A percentile compares a stretch with the other conserved stretches of the same genome.
phyloP scores from a whole-genome alignment of 768 basidiomycete genomes.

The Pulveroboletus sp. region DNA sequence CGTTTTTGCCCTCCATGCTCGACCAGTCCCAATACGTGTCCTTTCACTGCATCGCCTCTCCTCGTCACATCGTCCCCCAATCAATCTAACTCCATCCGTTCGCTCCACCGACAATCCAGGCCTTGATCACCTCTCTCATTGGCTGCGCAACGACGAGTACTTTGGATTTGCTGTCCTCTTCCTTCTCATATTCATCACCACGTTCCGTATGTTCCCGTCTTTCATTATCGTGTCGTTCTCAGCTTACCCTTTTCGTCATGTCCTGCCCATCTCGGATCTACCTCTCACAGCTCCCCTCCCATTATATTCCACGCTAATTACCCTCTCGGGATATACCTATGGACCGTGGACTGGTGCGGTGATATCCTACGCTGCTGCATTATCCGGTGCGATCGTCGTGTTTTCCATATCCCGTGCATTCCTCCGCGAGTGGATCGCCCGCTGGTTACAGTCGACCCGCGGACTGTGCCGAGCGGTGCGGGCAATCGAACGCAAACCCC shows the following conservation, averaged over 20 bases:
- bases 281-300: slow-evolving; percentile 72
- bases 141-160: slow-evolving; percentile 68
- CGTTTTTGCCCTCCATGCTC: background rate
- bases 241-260: slow-evolving; percentile 10
- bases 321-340: slow-evolving; percentile 89
- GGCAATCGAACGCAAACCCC: slow-evolving; percentile 85
- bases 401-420: slow-evolving; percentile 77
- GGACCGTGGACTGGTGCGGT: slow-evolving; percentile 81
- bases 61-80: background rate
- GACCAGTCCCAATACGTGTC: slow-evolving; percentile 1
- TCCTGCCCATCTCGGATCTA: slow-evolving; percentile 4
- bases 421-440: slow-evolving; percentile 67
- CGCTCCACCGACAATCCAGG: slow-evolving; percentile 40
- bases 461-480: slow-evolving; percentile 79
- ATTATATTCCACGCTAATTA: slow-evolving; percentile 90
- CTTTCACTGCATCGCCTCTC: background rate
- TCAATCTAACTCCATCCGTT: background rate
- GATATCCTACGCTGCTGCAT: slow-evolving; percentile 84
- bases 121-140: slow-evolving; percentile 78
- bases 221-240: slow-evolving; percentile 1
- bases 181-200: slow-evolving; percentile 80
- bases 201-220: slow-evolving; percentile 63
- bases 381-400: slow-evolving; percentile 80
- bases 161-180: slow-evolving; percentile 81
- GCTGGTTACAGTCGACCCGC: slow-evolving; percentile 66